Evolutionary conservation across 495 filamentous ascomycete genomes (phyloP), one percentile per base, ranked within the genome.

Genomic region (Penicillium atrosanguineum): DNA sequence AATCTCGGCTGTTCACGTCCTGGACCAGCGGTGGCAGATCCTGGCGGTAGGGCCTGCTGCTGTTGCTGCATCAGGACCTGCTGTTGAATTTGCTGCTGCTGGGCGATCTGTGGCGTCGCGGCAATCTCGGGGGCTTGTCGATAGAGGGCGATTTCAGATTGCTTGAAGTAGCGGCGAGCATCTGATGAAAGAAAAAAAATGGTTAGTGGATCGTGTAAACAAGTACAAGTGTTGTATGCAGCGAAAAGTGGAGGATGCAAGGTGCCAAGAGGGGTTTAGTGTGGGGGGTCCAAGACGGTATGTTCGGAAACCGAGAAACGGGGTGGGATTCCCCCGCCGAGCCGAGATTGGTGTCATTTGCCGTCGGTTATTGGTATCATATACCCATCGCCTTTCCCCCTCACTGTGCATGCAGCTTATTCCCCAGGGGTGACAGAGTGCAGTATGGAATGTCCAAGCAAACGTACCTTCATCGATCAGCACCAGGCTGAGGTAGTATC

Each of bases 81-180:
- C 42, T 75, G 67, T 48, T 78, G 75, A 43, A 76, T 74, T 50
- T 66, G 62, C 52, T 76, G 75, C 57, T 78, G 75, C 43, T 71
- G 69, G 19, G 75, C 75, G 44, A 78, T 70, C 50, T 76, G 70
- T 9, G 75, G 69, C 4, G 69, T 78, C 26, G 66, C 56, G 50
- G 75, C 72, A 56, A 76, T 75, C 53, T 82, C 92, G 28, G 94
- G 94, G 20, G 91, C 85, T 80, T 97, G 94, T 49, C 95, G 87
- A 77, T 88, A 97, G 43, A 99, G 88, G 50, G 96, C 90, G 66
- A 99, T 99, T 73, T 99, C 94, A 47, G 91, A 96, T 72, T 99
- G 94, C 68, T 99, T 99, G 79, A 99, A 99, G 75, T 99, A 99
- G 55, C 94, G 85, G 58, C 94, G 81, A 39, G 95, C 95, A 68